These are phyloP conservation scores for Candida albicans DNA, from an alignment of 1,139 yeast species.

Conservation along the genomic window DNA sequence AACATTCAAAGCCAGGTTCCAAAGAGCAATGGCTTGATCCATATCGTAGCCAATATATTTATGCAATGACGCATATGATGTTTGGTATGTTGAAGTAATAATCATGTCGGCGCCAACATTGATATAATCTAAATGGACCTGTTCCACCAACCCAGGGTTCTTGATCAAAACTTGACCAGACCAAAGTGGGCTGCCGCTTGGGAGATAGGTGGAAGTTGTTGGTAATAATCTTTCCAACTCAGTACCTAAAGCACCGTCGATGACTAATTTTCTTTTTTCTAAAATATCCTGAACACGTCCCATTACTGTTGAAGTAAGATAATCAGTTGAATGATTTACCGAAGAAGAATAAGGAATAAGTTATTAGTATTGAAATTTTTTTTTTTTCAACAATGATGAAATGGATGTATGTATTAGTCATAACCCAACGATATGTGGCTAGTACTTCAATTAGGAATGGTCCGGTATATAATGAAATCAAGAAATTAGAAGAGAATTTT, in stretches of 20 bases:
- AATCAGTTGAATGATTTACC: background rate
- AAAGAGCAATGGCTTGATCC: slow-evolving; percentile 26
- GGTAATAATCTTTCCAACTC: slow-evolving; percentile 23
- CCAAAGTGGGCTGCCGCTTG: slow-evolving; percentile 50
- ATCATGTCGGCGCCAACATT: slow-evolving; percentile 56
- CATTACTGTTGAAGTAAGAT: slow-evolving; percentile 5
- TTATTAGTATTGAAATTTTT: background rate
- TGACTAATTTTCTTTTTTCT: slow-evolving; percentile 11
- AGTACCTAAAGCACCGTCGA: slow-evolving; percentile 38
- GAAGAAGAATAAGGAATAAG: background rate
- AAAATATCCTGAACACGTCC: slow-evolving; percentile 3
- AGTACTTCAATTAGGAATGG: no score
- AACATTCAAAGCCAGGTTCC: slow-evolving; percentile 33
- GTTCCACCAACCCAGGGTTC: slow-evolving; percentile 45
- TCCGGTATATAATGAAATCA: no score
- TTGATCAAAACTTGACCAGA: slow-evolving; percentile 54
- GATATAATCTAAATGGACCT: slow-evolving; percentile 54
- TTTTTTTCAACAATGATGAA: no score
- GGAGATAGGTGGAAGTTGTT: slow-evolving; percentile 14
- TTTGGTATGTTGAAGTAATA: slow-evolving; percentile 65
- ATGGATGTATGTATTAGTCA: no score
- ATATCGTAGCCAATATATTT: slow-evolving; percentile 29
- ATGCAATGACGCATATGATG: slow-evolving; percentile 42
- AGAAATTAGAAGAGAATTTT: no score
- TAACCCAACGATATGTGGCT: no score